Conservation (phyloP, 2,329 filamentous ascomycete species). For the Colletotrichum chlorophyti region DNA sequence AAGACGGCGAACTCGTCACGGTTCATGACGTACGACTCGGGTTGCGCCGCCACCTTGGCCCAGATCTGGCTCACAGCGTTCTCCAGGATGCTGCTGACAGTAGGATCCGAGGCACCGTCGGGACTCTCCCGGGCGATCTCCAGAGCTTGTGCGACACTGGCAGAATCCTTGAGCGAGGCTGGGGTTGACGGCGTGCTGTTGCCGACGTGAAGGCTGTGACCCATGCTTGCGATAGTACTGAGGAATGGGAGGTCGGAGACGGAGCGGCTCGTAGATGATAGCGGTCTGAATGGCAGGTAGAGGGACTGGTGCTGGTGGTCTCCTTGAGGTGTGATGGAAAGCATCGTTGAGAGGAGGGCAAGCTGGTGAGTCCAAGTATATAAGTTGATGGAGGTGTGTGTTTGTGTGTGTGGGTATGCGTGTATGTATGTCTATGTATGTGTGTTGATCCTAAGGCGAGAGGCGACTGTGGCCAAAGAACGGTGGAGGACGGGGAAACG, state of each 20-base stretch:
- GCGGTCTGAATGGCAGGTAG: slow-evolving; percentile 23
- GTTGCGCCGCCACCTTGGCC: slow-evolving; percentile 68
- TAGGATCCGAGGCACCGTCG: slow-evolving; percentile 68
- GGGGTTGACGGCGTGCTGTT: slow-evolving; percentile 33
- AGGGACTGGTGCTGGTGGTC: slow-evolving; percentile 26
- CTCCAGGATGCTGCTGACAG: slow-evolving; percentile 71
- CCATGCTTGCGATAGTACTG: slow-evolving; percentile 23
- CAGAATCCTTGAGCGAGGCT: slow-evolving; percentile 21
- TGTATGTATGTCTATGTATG: too few species aligned
- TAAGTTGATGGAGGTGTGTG: slow-evolving; percentile 15
- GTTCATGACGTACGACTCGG: slow-evolving; percentile 75
- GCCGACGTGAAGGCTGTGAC: slow-evolving; percentile 21
- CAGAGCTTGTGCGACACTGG: slow-evolving; percentile 70
- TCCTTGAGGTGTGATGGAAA: slow-evolving; percentile 30
- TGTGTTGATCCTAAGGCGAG: slow-evolving; percentile 18
- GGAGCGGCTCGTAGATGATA: slow-evolving; percentile 12
- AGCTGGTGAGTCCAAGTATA: slow-evolving; percentile 1
- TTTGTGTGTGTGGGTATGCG: too few species aligned
- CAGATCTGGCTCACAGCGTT: slow-evolving; percentile 69
- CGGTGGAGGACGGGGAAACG: slow-evolving; percentile 14
- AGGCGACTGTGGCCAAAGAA: slow-evolving; percentile 4
- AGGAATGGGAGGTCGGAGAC: slow-evolving; percentile 24
- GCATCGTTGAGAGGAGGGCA: slow-evolving; percentile 19
- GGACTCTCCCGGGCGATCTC: slow-evolving; percentile 78
- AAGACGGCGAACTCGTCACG: slow-evolving; percentile 84